Percentiles rank a stretch among this genome's conserved stretches.
Conservation (phyloP, 345 rosid species). For the Erysimum cheiranthoides region DNA sequence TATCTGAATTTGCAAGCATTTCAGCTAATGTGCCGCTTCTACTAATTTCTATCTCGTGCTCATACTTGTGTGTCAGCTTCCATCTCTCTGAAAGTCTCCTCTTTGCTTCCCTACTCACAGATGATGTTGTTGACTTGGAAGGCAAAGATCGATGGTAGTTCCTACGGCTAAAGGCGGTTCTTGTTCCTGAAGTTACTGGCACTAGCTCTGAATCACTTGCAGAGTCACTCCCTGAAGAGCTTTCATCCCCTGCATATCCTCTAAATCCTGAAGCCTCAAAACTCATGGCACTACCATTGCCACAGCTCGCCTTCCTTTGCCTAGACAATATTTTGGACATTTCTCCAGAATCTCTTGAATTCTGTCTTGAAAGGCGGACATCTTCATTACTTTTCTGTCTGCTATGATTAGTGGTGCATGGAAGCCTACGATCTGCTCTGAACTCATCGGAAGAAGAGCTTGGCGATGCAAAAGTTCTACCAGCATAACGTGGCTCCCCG, state of each 20-base stretch:
- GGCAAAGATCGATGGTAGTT: constrained; percentile 51
- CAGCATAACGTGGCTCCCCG: constrained; percentile 59
- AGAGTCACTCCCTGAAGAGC: constrained; percentile 84
- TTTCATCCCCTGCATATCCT: constrained; percentile 82
- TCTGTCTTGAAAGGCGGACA: constrained; percentile 56
- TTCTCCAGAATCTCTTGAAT: constrained; percentile 69
- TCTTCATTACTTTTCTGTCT: constrained; percentile 58
- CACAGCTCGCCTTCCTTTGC: constrained; percentile 60
- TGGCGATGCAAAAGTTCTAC: constrained; percentile 56
- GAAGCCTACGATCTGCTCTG: constrained; percentile 55
- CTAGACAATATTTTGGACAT: constrained; percentile 67
- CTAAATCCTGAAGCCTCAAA: constrained; percentile 57
- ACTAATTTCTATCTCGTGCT: constrained; percentile 58
- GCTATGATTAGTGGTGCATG: constrained; percentile 48
- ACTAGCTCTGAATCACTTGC: constrained; percentile 66
- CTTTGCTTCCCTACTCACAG: constrained; percentile 83
- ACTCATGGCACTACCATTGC: constrained; percentile 49
- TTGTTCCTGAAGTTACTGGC: constrained; percentile 54
- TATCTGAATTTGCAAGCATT: constrained; percentile 85
- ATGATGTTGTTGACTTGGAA: constrained; percentile 65
- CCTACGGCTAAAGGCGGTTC: constrained; percentile 53
- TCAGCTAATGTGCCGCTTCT: constrained; percentile 84
- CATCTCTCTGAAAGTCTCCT: constrained; percentile 97
- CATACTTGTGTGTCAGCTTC: constrained; percentile 74
- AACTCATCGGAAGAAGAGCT: constrained; percentile 57